A percentile compares a stretch with the other conserved stretches of the same genome.
Conservation (phyloP, 2,329 filamentous ascomycete genomes). For the Aspergillus pseudoglaucus region DNA sequence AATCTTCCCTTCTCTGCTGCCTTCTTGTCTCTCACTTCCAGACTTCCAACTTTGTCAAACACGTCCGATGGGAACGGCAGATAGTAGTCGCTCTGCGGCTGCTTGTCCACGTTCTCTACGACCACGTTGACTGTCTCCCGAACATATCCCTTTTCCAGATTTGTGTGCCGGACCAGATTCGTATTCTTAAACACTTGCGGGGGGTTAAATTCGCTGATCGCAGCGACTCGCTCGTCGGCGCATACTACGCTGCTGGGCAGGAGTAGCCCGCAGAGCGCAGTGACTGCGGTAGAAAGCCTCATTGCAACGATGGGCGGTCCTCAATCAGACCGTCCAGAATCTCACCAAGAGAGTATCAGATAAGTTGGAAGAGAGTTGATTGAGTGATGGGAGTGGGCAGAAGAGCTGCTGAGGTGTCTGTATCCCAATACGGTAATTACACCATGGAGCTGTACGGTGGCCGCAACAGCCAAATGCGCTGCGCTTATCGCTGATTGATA, state of each 20-base stretch:
- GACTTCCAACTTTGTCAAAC: conserved; percentile 69
- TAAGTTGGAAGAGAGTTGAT: conserved; percentile 10
- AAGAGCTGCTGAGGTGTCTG: conserved; percentile 33
- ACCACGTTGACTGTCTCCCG: conserved; percentile 91
- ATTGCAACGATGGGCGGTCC: conserved; percentile 28
- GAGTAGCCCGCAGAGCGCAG: conserved; percentile 30
- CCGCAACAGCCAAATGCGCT: conserved; percentile 22
- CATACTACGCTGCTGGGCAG: conserved; percentile 28
- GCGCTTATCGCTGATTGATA: conserved; percentile 7
- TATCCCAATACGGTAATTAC: conserved; percentile 5
- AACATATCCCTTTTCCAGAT: conserved; percentile 85
- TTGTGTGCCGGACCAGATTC: conserved; percentile 84
- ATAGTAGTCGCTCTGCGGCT: conserved; percentile 84
- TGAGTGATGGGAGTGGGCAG: conserved; percentile 5
- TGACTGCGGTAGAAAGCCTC: conserved; percentile 33
- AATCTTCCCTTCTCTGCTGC: conserved; percentile 62
- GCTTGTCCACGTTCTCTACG: conserved; percentile 75
- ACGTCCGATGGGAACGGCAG: conserved; percentile 73
- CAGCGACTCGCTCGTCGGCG: conserved; percentile 30
- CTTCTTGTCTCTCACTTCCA: conserved; percentile 93
- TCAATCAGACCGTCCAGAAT: conserved; percentile 18
- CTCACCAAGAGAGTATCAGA: conserved; percentile 7
- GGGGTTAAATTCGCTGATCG: conserved; percentile 60
- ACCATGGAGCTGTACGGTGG: conserved; percentile 18
- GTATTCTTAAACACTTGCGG: conserved; percentile 88